A percentile compares a stretch with the other conserved stretches of the same genome.
Conservation (phyloP, 208 protist species). For the Leishmania major region DNA sequence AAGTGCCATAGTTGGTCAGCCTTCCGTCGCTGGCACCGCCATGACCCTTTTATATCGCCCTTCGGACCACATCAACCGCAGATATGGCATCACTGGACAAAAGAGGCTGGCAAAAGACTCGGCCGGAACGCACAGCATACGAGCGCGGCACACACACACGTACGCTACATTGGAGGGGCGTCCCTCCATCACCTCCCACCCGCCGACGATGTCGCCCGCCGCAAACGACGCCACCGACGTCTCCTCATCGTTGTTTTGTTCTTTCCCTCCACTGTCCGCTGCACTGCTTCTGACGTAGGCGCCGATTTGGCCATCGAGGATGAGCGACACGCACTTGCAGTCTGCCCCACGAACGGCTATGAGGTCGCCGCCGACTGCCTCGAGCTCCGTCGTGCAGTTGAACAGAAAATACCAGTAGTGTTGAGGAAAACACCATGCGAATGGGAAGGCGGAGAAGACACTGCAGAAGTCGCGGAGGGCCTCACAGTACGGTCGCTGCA, state of each 20-base stretch:
- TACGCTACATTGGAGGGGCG: constrained; percentile 2
- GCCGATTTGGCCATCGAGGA: constrained; percentile 14
- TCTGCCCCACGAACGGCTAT: constrained; percentile 6
- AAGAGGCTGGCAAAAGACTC: constrained; percentile 15
- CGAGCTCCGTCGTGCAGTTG: constrained; percentile 21
- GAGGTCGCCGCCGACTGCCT: constrained; percentile 13
- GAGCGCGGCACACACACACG: constrained; percentile 15
- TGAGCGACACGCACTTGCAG: constrained; percentile 1
- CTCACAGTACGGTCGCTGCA: constrained; percentile 17
- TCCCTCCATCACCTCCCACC: constrained; percentile 15
- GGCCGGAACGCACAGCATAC: constrained; percentile 15
- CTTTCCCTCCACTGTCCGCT: not conserved
- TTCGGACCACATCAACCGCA: constrained; percentile 11
- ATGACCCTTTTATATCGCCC: constrained; percentile 12
- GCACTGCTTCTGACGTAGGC: constrained; percentile 7
- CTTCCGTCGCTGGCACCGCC: not conserved
- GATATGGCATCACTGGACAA: constrained; percentile 14
- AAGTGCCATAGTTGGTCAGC: not conserved
- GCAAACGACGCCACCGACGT: constrained; percentile 9
- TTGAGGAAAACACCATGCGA: constrained; percentile 16
- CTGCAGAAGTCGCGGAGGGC: constrained; percentile 17
- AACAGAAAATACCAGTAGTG: constrained; percentile 20
- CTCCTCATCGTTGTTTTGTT: not conserved
- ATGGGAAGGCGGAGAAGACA: constrained; percentile 19
- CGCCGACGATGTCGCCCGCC: constrained; percentile 19